phyloP scores from a whole-genome alignment of 2,329 filamentous ascomycete genomes.

The Sclerotinia spermophila region DNA sequence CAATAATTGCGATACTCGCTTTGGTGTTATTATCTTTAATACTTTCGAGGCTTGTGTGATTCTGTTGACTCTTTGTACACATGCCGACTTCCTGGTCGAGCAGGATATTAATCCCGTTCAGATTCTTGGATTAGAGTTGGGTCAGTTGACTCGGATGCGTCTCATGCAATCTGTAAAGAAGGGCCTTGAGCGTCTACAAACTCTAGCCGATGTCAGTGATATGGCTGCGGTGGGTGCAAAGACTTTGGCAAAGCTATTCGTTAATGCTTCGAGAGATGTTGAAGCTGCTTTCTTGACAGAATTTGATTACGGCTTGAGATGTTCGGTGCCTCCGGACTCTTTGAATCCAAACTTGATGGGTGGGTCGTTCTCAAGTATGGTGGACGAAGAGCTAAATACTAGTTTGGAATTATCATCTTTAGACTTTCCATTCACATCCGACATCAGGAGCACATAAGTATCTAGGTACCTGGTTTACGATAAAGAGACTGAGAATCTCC shows the following conservation, averaged over 20 bases:
- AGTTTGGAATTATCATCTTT: neutral
- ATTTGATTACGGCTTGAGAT: neutral
- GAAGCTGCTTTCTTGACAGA: neutral
- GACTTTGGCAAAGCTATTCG: neutral
- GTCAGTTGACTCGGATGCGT: neutral
- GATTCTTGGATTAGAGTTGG: neutral
- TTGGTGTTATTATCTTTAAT: neutral
- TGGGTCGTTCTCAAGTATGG: neutral
- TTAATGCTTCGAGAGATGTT: neutral
- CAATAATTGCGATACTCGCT: neutral
- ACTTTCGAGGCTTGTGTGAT: slow-evolving; percentile 1
- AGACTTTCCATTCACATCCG: neutral
- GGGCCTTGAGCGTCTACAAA: neutral
- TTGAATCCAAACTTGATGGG: neutral
- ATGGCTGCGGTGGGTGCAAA: neutral
- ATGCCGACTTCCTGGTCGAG: neutral
- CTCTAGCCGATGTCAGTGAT: neutral
- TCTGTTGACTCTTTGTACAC: neutral
- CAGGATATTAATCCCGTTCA: neutral
- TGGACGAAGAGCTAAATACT: neutral
- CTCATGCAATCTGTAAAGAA: neutral
- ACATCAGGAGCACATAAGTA: too few species aligned
- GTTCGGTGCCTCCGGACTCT: neutral
- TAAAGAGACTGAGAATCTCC: too few species aligned
- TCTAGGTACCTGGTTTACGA: too few species aligned